Evolutionary conservation across 2,329 filamentous ascomycete genomes (phyloP).

Genomic region (Aureobasidium leucospermi): DNA sequence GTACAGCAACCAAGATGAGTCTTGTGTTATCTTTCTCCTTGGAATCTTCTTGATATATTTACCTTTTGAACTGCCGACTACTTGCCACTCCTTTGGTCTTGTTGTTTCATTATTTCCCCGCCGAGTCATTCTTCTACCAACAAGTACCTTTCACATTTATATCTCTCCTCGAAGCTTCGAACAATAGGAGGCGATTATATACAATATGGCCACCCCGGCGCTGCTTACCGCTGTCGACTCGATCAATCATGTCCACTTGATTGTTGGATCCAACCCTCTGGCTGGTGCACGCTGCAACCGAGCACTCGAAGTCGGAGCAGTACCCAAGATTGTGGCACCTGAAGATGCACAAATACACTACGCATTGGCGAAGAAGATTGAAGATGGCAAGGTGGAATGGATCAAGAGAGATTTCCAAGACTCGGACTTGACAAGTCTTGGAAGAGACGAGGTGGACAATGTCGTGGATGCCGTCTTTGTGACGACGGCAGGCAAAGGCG

Average conservation of each 20-base stretch:
- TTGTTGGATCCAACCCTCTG: conserved; percentile 79
- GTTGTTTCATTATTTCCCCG: neutral
- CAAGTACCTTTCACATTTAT: neutral
- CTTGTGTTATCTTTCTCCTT: neutral
- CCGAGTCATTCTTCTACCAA: neutral
- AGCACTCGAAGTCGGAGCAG: conserved; percentile 74
- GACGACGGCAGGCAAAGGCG: conserved; percentile 50
- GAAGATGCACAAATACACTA: conserved; percentile 51
- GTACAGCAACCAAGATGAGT: conserved; percentile 1
- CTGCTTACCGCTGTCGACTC: conserved; percentile 69
- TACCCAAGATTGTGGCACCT: conserved; percentile 70
- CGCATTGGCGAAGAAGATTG: conserved; percentile 55
- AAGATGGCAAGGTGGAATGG: conserved; percentile 61
- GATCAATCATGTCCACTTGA: conserved; percentile 66
- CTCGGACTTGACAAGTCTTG: conserved; percentile 64
- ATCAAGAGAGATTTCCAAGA: conserved; percentile 60
- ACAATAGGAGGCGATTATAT: conserved; percentile 5
- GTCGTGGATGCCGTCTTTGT: conserved; percentile 93
- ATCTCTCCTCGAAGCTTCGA: conserved; percentile 6
- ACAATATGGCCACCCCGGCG: conserved; percentile 32
- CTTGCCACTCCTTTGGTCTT: conserved; percentile 9
- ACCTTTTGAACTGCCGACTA: neutral
- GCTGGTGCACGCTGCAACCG: conserved; percentile 77
- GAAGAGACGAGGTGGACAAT: conserved; percentile 67
- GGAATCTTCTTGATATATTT: neutral